Evolutionary conservation across 176 grass and related monocot species (phyloP).

Genomic region (Aegilops longissima): DNA sequence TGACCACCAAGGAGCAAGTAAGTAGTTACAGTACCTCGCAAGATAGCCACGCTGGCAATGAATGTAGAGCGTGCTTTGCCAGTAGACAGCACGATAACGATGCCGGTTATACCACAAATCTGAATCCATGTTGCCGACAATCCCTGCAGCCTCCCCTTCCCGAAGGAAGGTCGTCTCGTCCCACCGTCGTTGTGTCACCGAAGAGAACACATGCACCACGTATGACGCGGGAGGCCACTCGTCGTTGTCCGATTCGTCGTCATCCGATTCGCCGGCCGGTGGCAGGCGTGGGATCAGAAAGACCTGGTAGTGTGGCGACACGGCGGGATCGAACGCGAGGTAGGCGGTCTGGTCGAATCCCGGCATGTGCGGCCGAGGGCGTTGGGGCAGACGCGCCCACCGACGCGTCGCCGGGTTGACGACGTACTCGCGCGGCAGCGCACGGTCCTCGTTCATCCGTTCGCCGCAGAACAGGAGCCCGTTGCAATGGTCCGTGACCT

Average conservation of each 20-base stretch:
- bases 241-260: neutral
- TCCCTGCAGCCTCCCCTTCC: neutral
- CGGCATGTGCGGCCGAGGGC: neutral
- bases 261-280: neutral
- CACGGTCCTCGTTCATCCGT: neutral
- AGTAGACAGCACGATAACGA: neutral
- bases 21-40: neutral
- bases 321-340: slow-evolving; percentile 11
- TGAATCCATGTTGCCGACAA: neutral
- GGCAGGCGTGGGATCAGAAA: neutral
- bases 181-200: neutral
- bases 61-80: neutral
- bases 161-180: neutral
- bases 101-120: neutral
- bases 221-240: neutral
- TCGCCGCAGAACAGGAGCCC: neutral
- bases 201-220: neutral
- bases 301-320: slow-evolving; percentile 11
- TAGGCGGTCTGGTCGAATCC: neutral
- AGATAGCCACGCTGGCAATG: neutral
- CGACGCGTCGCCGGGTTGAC: slow-evolving; percentile 2
- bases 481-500: neutral
- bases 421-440: neutral
- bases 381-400: neutral
- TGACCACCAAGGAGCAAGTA: neutral